A percentile compares a stretch with the other conserved stretches of the same genome.
phyloP scores from a whole-genome alignment of 495 filamentous ascomycete species.

The Xylaria curta region DNA sequence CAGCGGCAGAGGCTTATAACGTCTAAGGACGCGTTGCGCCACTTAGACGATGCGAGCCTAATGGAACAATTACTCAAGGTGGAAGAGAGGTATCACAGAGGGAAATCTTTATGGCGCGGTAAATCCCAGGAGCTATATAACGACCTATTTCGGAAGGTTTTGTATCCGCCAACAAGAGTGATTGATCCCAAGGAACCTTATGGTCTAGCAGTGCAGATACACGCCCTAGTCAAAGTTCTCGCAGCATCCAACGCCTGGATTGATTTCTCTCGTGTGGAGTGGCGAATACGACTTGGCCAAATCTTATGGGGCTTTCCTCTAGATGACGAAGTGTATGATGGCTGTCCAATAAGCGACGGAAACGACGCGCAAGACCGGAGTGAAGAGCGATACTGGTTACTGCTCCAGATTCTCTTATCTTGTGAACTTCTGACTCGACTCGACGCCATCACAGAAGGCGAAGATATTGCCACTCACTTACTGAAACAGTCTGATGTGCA shows the following conservation, averaged over 20 bases:
- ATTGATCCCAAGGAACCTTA: constrained; percentile 64
- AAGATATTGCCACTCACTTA: constrained; percentile 54
- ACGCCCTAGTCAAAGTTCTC: constrained; percentile 62
- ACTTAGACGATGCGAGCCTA: constrained; percentile 57
- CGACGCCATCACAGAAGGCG: constrained; percentile 70
- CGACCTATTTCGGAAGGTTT: constrained; percentile 63
- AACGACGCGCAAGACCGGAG: constrained; percentile 51
- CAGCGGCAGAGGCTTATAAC: constrained; percentile 57
- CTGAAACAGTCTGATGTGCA: constrained; percentile 65
- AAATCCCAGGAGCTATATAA: constrained; percentile 61
- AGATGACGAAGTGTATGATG: constrained; percentile 59
- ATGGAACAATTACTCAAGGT: constrained; percentile 59
- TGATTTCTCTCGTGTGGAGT: constrained; percentile 80
- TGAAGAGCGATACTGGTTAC: constrained; percentile 72
- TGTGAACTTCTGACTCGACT: constrained; percentile 79
- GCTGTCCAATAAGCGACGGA: constrained; percentile 45
- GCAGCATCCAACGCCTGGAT: constrained; percentile 68
- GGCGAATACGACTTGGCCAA: constrained; percentile 81
- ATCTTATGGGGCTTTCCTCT: constrained; percentile 73
- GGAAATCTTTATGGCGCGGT: constrained; percentile 40
- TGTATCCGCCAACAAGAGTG: constrained; percentile 63
- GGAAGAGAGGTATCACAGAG: constrained; percentile 52
- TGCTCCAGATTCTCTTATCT: constrained; percentile 79
- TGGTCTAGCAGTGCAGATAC: constrained; percentile 64
- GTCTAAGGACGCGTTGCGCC: constrained; percentile 56